Conservation (phyloP, 441 rosid species). For the Jatropha podagrica region DNA sequence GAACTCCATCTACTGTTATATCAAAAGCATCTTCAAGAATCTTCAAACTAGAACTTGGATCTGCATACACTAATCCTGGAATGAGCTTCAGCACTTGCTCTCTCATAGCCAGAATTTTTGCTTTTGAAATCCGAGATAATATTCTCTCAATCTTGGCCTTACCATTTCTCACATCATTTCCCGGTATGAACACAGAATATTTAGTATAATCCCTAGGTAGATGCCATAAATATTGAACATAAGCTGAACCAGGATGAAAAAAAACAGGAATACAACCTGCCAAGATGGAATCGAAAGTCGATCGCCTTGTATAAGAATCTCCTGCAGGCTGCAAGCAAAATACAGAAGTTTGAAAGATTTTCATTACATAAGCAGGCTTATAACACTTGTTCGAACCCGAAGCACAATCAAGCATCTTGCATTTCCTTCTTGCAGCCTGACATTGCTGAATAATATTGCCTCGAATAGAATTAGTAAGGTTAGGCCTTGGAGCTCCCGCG, state of each 20-base stretch:
- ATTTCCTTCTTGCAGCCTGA: constrained; percentile 50
- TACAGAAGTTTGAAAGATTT: constrained; percentile 53
- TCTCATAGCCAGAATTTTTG: constrained; percentile 48
- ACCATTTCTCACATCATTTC: constrained; percentile 42
- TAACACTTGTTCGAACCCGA: constrained; percentile 45
- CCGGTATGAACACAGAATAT: constrained; percentile 71
- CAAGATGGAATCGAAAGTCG: constrained; percentile 77
- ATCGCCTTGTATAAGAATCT: constrained; percentile 75
- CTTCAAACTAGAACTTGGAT: constrained; percentile 49
- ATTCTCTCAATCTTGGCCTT: constrained; percentile 51
- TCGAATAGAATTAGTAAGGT: constrained; percentile 49
- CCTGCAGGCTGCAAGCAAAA: constrained; percentile 89
- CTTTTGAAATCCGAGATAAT: constrained; percentile 42
- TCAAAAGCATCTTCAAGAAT: constrained; percentile 79
- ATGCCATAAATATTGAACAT: constrained; percentile 82
- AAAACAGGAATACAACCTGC: constrained; percentile 93
- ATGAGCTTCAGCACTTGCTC: constrained; percentile 61
- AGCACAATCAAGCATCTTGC: constrained; percentile 56
- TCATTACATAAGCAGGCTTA: constrained; percentile 51
- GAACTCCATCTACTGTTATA: constrained; percentile 55
- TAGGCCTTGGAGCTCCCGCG: constrained; percentile 64
- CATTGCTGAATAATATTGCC: constrained; percentile 66
- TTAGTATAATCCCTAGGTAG: constrained; percentile 55
- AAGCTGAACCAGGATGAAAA: constrained; percentile 89
- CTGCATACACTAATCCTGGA: constrained; percentile 61